Evolutionary conservation across 192 early-diverging fungal genomes (phyloP).

Genomic region (Entomortierella beljakovae): DNA sequence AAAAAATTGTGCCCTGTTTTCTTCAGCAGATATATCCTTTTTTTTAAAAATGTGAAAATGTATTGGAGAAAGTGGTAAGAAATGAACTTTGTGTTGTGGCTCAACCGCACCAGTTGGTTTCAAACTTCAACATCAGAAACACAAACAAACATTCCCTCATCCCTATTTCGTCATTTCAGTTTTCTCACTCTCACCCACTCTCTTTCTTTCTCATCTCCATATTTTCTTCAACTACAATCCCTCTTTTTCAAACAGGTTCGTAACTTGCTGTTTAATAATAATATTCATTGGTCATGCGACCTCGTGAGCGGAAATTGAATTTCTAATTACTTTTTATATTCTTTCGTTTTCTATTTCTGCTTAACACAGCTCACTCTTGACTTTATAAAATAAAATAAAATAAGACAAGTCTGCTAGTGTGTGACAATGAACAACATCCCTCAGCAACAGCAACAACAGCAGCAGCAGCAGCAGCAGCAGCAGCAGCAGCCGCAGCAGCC

Average conservation of each 20-base stretch:
- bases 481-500: slow-evolving; percentile 25
- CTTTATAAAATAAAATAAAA: slow-evolving; percentile 16
- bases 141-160: not conserved
- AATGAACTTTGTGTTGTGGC: too few species aligned
- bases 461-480: slow-evolving; percentile 20
- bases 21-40: too few species aligned
- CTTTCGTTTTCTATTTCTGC: not conserved
- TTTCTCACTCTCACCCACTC: not conserved
- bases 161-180: not conserved
- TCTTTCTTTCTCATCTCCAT: not conserved
- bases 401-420: not conserved
- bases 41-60: too few species aligned
- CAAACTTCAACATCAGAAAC: slow-evolving; percentile 1
- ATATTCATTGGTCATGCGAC: not conserved
- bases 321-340: slow-evolving; percentile 5
- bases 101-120: too few species aligned
- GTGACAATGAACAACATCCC: slow-evolving; percentile 33
- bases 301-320: slow-evolving; percentile 30
- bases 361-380: slow-evolving; percentile 4
- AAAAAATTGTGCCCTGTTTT: not conserved
- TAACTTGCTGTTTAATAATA: too few species aligned
- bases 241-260: too few species aligned
- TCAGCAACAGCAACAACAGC: slow-evolving; percentile 23
- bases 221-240: not conserved
- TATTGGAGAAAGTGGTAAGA: too few species aligned